Evolutionary conservation across 345 rosid species (phyloP).

Genomic region (Rhodamnia rubescens): DNA sequence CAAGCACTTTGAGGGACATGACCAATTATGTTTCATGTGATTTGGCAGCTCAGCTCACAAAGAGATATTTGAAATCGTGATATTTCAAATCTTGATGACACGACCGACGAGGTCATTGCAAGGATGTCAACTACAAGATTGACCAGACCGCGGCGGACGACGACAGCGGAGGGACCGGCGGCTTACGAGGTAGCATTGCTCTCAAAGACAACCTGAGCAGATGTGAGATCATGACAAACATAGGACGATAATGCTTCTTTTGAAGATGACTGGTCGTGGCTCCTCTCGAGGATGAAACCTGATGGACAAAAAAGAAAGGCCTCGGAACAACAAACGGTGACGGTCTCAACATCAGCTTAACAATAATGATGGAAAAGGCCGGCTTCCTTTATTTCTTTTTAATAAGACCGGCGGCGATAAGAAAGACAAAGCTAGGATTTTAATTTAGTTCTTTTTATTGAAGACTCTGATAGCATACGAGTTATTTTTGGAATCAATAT

Average conservation of each 20-base stretch:
- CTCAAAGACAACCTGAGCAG: background rate
- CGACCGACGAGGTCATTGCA: background rate
- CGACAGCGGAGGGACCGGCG: background rate
- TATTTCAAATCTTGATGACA: background rate
- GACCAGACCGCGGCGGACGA: background rate
- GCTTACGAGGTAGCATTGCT: background rate
- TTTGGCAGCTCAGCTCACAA: background rate
- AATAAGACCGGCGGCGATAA: background rate
- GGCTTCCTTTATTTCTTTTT: background rate
- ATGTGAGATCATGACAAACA: background rate
- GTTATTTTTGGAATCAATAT: background rate
- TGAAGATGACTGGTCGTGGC: background rate
- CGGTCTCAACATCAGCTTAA: background rate
- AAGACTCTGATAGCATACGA: background rate
- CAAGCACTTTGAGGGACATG: background rate
- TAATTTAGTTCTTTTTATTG: background rate
- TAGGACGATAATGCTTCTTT: background rate
- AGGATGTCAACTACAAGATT: background rate
- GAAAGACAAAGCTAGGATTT: background rate
- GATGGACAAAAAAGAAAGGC: background rate
- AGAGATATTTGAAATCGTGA: background rate
- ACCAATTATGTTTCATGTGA: background rate
- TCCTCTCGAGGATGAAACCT: background rate
- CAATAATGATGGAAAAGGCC: background rate
- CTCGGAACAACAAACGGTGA: background rate